Conservation (phyloP, 192 early-diverging fungal genomes). For the Entomortierella parvispora region DNA sequence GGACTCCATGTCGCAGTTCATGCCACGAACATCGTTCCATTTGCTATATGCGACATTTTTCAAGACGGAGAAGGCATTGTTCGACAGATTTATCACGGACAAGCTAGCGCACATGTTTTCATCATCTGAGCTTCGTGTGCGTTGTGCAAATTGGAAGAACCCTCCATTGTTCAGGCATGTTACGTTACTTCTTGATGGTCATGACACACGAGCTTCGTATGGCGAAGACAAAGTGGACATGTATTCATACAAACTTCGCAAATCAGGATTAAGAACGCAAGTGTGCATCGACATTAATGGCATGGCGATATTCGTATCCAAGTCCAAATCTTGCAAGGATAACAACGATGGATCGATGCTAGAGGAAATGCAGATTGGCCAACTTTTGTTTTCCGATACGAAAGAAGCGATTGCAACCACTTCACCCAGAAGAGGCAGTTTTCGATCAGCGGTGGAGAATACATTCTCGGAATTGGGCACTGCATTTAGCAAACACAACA, state of each 20-base stretch:
- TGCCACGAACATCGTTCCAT: conserved; percentile 1
- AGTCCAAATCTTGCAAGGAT: neutral
- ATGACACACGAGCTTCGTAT: neutral
- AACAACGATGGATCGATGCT: conserved; percentile 6
- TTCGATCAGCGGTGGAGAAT: neutral
- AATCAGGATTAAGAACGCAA: neutral
- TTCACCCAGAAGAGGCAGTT: neutral
- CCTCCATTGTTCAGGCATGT: conserved; percentile 1
- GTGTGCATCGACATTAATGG: conserved; percentile 1
- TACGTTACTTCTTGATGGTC: neutral
- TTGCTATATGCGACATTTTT: neutral
- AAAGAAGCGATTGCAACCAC: no score
- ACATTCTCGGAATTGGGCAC: neutral
- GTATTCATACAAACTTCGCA: neutral
- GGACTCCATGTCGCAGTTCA: conserved; percentile 3
- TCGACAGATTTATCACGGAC: neutral
- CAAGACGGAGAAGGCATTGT: neutral
- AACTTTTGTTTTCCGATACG: conserved; percentile 7
- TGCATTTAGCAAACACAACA: neutral
- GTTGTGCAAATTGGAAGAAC: conserved; percentile 1
- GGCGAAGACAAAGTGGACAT: no score
- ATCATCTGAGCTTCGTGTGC: neutral
- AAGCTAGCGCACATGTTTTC: neutral
- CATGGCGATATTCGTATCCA: neutral
- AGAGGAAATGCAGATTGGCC: neutral